These are phyloP conservation scores for Ministeria vibrans DNA, from an alignment of 78 protist genomes.

Conservation along the genomic window DNA sequence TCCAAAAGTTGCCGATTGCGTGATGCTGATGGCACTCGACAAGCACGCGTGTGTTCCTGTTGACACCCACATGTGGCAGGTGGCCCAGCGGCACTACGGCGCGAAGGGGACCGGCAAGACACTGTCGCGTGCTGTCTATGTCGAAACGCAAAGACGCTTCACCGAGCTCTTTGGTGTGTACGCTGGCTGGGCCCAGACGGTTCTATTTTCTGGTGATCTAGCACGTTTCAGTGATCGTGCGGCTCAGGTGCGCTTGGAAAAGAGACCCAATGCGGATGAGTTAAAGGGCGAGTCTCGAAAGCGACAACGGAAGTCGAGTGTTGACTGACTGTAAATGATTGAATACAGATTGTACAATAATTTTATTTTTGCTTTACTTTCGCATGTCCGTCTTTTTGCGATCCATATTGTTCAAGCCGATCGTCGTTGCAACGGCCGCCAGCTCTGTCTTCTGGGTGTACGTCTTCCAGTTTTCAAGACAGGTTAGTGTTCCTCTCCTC, in stretches of 20 bases:
- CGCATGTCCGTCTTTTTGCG: too few relatives aligned
- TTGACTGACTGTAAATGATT: too few relatives aligned
- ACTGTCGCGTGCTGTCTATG: background rate
- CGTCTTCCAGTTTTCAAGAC: too few relatives aligned
- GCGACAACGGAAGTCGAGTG: too few relatives aligned
- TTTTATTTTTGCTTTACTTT: too few relatives aligned
- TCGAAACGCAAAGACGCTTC: background rate
- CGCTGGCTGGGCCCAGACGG: background rate
- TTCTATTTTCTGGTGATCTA: background rate
- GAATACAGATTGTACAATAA: too few relatives aligned
- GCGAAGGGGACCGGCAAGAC: background rate
- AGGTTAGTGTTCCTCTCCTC: too few relatives aligned
- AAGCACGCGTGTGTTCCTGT: constrained; percentile 55
- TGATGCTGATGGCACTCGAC: constrained; percentile 63
- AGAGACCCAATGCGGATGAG: too few relatives aligned
- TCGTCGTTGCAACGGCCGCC: too few relatives aligned
- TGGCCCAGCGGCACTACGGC: constrained; percentile 9
- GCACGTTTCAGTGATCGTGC: background rate
- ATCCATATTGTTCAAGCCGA: too few relatives aligned
- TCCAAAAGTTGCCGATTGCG: constrained; percentile 84
- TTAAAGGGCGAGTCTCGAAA: too few relatives aligned
- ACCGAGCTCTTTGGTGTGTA: background rate
- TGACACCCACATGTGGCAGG: constrained; percentile 68
- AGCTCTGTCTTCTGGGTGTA: too few relatives aligned
- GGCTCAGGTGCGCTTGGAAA: background rate